These are phyloP conservation scores for Fagus sylvatica DNA, from an alignment of 306 rosid species.

Conservation along the genomic window DNA sequence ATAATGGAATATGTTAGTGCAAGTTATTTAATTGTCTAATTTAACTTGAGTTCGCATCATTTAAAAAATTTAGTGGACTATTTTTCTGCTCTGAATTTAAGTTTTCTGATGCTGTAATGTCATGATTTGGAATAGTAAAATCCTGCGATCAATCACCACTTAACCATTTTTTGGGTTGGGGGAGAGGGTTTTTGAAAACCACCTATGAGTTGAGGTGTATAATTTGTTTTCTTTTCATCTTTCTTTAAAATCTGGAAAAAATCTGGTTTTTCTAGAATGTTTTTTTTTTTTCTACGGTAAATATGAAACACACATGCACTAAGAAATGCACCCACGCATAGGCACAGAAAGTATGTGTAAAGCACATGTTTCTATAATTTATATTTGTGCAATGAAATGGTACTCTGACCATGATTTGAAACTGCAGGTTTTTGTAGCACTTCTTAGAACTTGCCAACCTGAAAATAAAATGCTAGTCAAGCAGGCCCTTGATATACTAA, in stretches of 20 bases:
- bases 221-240: neutral
- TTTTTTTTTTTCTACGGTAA: neutral
- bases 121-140: neutral
- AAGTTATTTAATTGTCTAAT: constrained; percentile 12
- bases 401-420: constrained; percentile 30
- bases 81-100: too few species aligned
- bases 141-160: too few species aligned
- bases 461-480: constrained; percentile 99
- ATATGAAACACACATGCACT: neutral
- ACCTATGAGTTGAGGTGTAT: neutral
- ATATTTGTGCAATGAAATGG: neutral
- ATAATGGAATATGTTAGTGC: constrained; percentile 3
- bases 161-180: neutral
- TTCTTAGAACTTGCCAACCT: constrained; percentile 97
- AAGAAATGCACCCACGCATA: neutral
- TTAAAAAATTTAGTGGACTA: neutral
- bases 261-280: neutral
- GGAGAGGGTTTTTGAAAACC: neutral
- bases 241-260: neutral
- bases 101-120: too few species aligned
- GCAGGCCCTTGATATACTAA: constrained; percentile 98
- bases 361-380: neutral
- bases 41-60: neutral
- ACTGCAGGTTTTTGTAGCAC: constrained; percentile 97
- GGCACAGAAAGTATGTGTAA: neutral